Conservation (phyloP, 371 early-diverging fungal genomes). For the Mortierella sp. region DNA sequence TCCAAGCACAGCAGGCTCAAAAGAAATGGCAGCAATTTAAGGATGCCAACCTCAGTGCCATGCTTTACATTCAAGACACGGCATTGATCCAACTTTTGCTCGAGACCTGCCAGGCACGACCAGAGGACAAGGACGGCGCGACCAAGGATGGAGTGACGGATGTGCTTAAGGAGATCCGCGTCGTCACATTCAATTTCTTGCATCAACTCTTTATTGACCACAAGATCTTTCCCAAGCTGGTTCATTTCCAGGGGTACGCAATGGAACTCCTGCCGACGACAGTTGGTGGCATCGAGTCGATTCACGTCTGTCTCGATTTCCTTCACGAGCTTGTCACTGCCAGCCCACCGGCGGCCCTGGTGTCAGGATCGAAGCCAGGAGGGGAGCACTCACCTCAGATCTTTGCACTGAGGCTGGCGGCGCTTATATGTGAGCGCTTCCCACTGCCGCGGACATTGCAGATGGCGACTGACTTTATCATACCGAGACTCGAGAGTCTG, state of each 20-base stretch:
- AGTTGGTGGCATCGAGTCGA: constrained; percentile 64
- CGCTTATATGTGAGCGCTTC: constrained; percentile 33
- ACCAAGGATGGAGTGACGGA: constrained; percentile 24
- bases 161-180: constrained; percentile 55
- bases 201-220: constrained; percentile 68
- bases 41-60: constrained; percentile 61
- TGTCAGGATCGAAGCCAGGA: background rate
- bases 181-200: constrained; percentile 63
- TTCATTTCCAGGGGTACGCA: constrained; percentile 74
- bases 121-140: constrained; percentile 20
- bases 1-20: constrained; percentile 12
- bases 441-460: constrained; percentile 35
- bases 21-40: constrained; percentile 49
- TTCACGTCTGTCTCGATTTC: constrained; percentile 66
- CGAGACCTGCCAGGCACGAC: constrained; percentile 53
- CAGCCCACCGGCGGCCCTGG: constrained; percentile 30
- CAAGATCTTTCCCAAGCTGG: constrained; percentile 64
- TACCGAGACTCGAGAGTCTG: constrained; percentile 23
- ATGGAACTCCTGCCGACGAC: constrained; percentile 65
- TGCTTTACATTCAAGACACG: constrained; percentile 66
- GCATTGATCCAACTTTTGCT: constrained; percentile 64
- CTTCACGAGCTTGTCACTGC: constrained; percentile 63
- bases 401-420: constrained; percentile 45
- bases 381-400: constrained; percentile 16
- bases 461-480: constrained; percentile 34